phyloP scores from a whole-genome alignment of 2,329 filamentous ascomycete species.

The Aspergillus spinulosporus region DNA sequence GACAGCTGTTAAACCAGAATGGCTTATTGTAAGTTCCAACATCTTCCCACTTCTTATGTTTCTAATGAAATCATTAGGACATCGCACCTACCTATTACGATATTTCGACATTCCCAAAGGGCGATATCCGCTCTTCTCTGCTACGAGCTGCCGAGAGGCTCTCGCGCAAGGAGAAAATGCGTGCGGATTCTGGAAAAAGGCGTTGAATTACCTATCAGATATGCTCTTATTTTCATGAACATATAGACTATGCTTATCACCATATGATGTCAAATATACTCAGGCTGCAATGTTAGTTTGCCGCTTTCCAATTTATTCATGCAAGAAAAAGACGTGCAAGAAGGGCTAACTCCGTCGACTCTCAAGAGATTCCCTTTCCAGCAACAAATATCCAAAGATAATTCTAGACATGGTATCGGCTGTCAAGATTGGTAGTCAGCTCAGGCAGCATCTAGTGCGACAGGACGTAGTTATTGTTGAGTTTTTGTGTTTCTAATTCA shows the following conservation, averaged over 20 bases:
- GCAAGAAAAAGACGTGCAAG: not conserved
- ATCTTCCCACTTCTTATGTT: conserved; percentile 8
- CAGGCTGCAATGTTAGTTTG: not conserved
- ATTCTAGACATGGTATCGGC: too few relatives aligned
- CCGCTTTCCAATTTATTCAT: not conserved
- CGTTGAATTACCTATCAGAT: conserved; percentile 26
- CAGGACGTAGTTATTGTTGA: not conserved
- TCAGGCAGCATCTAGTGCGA: too few relatives aligned
- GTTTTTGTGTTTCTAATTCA: not conserved
- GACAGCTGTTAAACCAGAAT: conserved; percentile 87
- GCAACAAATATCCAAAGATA: too few relatives aligned
- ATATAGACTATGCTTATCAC: conserved; percentile 17
- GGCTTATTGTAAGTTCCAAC: conserved; percentile 74
- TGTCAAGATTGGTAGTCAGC: too few relatives aligned
- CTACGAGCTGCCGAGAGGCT: conserved; percentile 57
- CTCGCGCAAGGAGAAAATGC: conserved; percentile 54
- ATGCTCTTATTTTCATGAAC: conserved; percentile 15
- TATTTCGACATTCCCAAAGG: conserved; percentile 74
- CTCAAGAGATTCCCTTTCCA: too few relatives aligned
- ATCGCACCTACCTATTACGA: conserved; percentile 95
- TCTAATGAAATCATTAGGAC: conserved; percentile 60
- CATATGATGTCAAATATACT: not conserved
- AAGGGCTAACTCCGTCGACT: not conserved
- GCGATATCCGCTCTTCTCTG: conserved; percentile 74
- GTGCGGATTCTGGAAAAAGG: conserved; percentile 36